These are phyloP conservation scores for Excoecaria agallocha DNA, from an alignment of 345 rosid species.

Conservation along the genomic window DNA sequence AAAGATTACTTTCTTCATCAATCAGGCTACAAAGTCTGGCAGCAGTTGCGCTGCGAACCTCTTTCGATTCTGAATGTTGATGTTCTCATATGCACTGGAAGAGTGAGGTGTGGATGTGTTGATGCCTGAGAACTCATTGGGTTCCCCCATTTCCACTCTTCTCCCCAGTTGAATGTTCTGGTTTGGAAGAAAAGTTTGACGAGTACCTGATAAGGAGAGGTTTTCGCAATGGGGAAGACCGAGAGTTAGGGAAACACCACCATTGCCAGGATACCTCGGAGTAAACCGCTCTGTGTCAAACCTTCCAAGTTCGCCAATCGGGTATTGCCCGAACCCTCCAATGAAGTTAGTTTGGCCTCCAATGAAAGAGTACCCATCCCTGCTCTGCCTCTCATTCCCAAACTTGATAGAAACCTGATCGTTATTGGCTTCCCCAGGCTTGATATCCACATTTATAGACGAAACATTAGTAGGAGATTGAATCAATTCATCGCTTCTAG, in stretches of 20 bases:
- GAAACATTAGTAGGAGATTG: conserved; percentile 45
- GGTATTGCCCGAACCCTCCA: conserved; percentile 87
- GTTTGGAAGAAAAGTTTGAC: conserved; percentile 69
- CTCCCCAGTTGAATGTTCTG: conserved; percentile 79
- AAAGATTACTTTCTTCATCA: conserved; percentile 7
- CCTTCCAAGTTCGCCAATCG: conserved; percentile 77
- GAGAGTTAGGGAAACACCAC: conserved; percentile 88
- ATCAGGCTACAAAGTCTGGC: conserved; percentile 86
- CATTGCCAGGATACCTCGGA: conserved; percentile 70
- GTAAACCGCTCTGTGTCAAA: conserved; percentile 71
- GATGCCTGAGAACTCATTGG: conserved; percentile 57
- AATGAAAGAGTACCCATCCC: conserved; percentile 79
- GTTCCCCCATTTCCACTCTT: conserved; percentile 64
- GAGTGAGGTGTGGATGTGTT: conserved; percentile 53
- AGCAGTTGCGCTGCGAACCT: conserved; percentile 81
- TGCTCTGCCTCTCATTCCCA: conserved; percentile 50
- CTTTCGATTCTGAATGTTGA: conserved; percentile 79
- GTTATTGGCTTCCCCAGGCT: conserved; percentile 41
- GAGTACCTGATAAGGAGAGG: conserved; percentile 66
- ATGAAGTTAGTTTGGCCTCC: conserved; percentile 64
- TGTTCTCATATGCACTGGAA: conserved; percentile 63
- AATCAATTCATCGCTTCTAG: conserved; percentile 49
- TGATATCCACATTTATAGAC: conserved; percentile 46
- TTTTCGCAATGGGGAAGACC: conserved; percentile 91
- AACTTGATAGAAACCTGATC: conserved; percentile 57